Conservation (phyloP, 495 filamentous ascomycete genomes). For the Rostrohypoxylon terebratum region DNA sequence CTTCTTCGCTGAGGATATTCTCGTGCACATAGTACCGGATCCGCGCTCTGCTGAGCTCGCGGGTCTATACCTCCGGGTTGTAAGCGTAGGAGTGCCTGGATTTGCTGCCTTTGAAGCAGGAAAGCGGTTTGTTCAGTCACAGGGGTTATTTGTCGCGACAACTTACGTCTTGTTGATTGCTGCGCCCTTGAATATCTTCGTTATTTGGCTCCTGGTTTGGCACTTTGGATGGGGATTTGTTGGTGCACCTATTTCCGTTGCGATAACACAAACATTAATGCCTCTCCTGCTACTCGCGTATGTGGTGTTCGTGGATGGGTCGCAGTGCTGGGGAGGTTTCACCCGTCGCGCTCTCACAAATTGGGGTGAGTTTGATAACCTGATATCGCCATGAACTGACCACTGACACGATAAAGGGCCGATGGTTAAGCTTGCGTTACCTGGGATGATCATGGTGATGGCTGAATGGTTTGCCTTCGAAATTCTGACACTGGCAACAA, state of each 20-base stretch:
- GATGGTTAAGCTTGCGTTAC: conserved; percentile 86
- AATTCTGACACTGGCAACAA: conserved; percentile 77
- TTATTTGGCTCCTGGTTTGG: conserved; percentile 80
- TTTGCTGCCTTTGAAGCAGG: conserved; percentile 76
- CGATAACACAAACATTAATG: conserved; percentile 83
- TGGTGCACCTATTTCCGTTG: conserved; percentile 86
- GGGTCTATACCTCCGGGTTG: conserved; percentile 73
- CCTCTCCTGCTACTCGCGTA: conserved; percentile 80
- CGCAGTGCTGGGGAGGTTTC: conserved; percentile 89
- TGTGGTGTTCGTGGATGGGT: conserved; percentile 78
- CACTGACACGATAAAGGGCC: conserved; percentile 55
- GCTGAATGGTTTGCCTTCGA: conserved; percentile 91
- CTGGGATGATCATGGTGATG: conserved; percentile 90
- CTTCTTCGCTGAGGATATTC: conserved; percentile 66
- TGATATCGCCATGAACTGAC: background rate
- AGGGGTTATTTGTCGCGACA: conserved; percentile 75
- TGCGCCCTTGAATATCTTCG: conserved; percentile 72
- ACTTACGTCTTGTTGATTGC: conserved; percentile 73
- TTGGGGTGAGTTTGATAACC: conserved; percentile 66
- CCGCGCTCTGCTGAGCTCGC: conserved; percentile 70
- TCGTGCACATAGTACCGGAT: conserved; percentile 70
- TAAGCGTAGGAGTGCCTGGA: conserved; percentile 73
- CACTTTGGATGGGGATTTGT: conserved; percentile 80
- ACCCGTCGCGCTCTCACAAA: conserved; percentile 75
- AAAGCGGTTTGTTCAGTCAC: conserved; percentile 79